These are phyloP conservation scores for Penicillium riverlandense DNA, from an alignment of 495 filamentous ascomycete species.

Conservation along the genomic window DNA sequence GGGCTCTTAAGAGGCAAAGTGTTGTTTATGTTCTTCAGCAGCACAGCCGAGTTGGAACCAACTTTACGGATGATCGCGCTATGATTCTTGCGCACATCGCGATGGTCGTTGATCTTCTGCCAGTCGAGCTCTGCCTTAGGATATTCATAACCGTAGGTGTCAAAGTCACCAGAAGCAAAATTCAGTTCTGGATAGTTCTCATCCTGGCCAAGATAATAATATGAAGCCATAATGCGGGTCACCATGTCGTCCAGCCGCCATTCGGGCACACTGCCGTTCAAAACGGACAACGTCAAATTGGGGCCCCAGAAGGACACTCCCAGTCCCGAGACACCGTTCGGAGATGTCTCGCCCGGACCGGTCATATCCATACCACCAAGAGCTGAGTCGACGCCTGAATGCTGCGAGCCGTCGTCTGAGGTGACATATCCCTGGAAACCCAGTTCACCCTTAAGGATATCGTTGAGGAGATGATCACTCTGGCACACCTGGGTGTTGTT, in stretches of 20 bases:
- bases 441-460: constrained; percentile 57
- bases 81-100: constrained; percentile 49
- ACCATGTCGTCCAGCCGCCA: constrained; percentile 48
- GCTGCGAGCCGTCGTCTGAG: constrained; percentile 57
- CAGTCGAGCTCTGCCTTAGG: constrained; percentile 45
- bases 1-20: constrained; percentile 47
- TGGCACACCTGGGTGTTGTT: constrained; percentile 61
- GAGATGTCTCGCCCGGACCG: constrained; percentile 38
- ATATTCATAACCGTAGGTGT: constrained; percentile 4
- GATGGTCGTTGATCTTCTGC: constrained; percentile 45
- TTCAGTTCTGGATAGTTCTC: constrained; percentile 47
- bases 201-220: constrained; percentile 48
- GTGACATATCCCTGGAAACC: constrained; percentile 63
- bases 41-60: constrained; percentile 50
- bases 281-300: constrained; percentile 42
- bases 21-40: constrained; percentile 54
- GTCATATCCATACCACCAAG: constrained; percentile 56
- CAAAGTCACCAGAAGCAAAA: constrained; percentile 51
- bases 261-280: constrained; percentile 33
- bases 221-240: constrained; percentile 47
- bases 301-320: constrained; percentile 49
- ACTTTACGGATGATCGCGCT: constrained; percentile 45
- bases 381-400: constrained; percentile 45
- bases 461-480: constrained; percentile 55
- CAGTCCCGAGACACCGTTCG: constrained; percentile 9